phyloP scores from a whole-genome alignment of 176 grass and related monocot genomes.

The Alopecurus myosuroides region DNA sequence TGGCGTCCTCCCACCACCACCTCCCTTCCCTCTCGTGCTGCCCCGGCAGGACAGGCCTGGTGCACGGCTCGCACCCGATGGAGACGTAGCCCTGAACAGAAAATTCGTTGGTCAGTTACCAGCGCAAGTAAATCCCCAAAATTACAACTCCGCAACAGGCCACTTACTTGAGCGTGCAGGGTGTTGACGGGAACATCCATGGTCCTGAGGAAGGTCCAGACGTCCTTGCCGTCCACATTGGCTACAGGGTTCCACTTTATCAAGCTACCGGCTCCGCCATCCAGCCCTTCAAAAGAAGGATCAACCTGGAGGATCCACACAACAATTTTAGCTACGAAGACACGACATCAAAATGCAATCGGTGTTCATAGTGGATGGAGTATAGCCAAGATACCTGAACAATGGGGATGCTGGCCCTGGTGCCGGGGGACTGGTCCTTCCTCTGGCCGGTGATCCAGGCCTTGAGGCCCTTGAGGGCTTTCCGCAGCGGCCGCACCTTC shows the following conservation, averaged over 20 bases:
- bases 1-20: constrained; percentile 99
- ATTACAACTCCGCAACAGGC: neutral
- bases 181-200: constrained; percentile 94
- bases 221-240: constrained; percentile 78
- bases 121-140: neutral
- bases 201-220: constrained; percentile 90
- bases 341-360: neutral
- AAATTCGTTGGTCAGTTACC: neutral
- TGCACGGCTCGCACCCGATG: constrained; percentile 98
- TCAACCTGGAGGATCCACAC: constrained; percentile 53
- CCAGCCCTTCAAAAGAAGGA: constrained; percentile 72
- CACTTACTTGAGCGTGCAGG: constrained; percentile 67
- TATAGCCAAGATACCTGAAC: constrained; percentile 62
- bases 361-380: neutral
- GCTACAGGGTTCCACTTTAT: constrained; percentile 97
- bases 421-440: constrained; percentile 90
- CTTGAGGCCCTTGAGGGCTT: constrained; percentile 62
- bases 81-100: constrained; percentile 71
- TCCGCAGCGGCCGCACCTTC: constrained; percentile 80
- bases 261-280: constrained; percentile 69
- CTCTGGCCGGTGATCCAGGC: constrained; percentile 97
- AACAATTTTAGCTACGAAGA: neutral
- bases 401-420: constrained; percentile 75
- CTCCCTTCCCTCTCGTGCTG: constrained; percentile 94
- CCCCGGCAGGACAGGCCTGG: constrained; percentile 79